These are phyloP conservation scores for Parathielavia appendiculata DNA, from an alignment of 495 filamentous ascomycete species.

Conservation along the genomic window DNA sequence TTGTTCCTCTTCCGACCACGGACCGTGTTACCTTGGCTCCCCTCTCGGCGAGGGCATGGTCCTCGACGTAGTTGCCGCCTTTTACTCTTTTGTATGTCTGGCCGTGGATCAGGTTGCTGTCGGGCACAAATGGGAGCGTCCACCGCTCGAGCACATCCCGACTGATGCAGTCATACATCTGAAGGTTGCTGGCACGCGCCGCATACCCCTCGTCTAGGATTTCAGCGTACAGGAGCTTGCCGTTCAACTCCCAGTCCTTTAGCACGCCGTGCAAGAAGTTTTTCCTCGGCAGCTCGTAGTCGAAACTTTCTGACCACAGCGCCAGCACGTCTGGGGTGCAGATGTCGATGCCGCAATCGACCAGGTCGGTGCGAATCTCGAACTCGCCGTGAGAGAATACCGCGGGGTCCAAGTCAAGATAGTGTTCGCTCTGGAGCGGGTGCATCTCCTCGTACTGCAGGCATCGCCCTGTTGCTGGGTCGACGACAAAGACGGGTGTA, in stretches of 20 bases:
- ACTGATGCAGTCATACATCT: slow-evolving; percentile 87
- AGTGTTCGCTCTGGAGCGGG: slow-evolving; percentile 44
- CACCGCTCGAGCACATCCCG: slow-evolving; percentile 81
- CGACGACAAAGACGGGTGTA: slow-evolving; percentile 79
- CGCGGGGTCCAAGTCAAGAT: slow-evolving; percentile 62
- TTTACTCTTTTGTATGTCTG: slow-evolving; percentile 72
- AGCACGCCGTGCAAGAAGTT: slow-evolving; percentile 88
- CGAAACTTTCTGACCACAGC: slow-evolving; percentile 95
- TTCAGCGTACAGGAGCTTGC: slow-evolving; percentile 90
- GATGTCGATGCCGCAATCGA: slow-evolving; percentile 95
- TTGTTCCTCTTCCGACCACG: slow-evolving; percentile 71
- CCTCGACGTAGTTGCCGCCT: slow-evolving; percentile 64
- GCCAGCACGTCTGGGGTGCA: slow-evolving; percentile 94
- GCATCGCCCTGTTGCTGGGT: slow-evolving; percentile 73
- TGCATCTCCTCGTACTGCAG: slow-evolving; percentile 84
- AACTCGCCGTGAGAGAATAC: slow-evolving; percentile 57
- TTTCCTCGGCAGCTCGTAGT: slow-evolving; percentile 82
- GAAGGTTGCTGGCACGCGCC: slow-evolving; percentile 75
- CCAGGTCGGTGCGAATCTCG: slow-evolving; percentile 78
- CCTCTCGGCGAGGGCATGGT: slow-evolving; percentile 58
- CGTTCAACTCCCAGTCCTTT: slow-evolving; percentile 94
- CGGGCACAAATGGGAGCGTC: slow-evolving; percentile 90
- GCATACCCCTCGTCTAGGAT: slow-evolving; percentile 76
- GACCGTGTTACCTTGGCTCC: slow-evolving; percentile 47
- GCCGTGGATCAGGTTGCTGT: slow-evolving; percentile 72